Conservation (phyloP, 176 grass and related monocot genomes). For the Aegilops tauschii region DNA sequence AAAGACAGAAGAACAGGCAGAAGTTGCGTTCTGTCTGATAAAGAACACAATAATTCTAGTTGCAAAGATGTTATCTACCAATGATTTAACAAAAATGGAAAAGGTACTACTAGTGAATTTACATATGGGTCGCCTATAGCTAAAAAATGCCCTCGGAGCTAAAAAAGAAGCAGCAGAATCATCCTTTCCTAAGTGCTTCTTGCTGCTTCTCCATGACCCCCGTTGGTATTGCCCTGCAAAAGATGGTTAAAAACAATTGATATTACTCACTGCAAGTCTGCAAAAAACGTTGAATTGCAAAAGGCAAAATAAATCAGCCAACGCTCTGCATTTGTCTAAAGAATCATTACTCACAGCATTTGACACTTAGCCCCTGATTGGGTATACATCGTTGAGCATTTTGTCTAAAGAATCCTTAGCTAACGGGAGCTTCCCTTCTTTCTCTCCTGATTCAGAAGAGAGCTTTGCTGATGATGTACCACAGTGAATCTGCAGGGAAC, state of each 20-base stretch:
- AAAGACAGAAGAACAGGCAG: neutral
- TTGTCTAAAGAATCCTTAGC: conserved; percentile 56
- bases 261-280: neutral
- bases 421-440: conserved; percentile 36
- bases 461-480: neutral
- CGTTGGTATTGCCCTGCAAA: conserved; percentile 26
- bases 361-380: conserved; percentile 27
- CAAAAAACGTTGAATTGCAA: neutral
- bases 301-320: neutral
- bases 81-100: neutral
- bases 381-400: conserved; percentile 55
- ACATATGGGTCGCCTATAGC: too few species aligned
- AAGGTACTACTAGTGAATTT: too few species aligned
- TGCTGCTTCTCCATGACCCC: conserved; percentile 19
- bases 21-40: neutral
- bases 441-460: conserved; percentile 23
- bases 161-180: neutral
- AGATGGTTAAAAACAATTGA: neutral
- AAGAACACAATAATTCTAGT: neutral
- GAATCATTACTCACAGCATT: conserved; percentile 24
- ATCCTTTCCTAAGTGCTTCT: conserved; percentile 9
- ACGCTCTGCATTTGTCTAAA: neutral
- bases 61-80: neutral
- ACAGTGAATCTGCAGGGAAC: conserved; percentile 38
- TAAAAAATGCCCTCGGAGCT: too few species aligned